Conservation (phyloP, 176 grass and related monocot genomes). For the Zea luxurians region DNA sequence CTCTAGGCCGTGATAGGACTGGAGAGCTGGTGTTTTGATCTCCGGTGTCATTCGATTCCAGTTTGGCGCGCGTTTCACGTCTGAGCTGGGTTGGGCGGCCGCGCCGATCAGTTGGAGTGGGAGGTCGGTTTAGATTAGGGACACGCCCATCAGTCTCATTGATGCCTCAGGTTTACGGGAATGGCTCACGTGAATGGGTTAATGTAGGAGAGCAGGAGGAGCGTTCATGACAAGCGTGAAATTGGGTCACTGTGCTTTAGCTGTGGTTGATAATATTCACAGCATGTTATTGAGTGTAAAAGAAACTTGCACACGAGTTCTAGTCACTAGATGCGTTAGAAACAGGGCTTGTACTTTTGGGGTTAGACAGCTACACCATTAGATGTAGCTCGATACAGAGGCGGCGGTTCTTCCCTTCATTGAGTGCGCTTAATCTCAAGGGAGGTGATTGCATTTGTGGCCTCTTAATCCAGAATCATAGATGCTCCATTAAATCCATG, state of each 20-base stretch:
- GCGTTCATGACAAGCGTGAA: neutral
- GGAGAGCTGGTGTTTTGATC: slow-evolving; percentile 13
- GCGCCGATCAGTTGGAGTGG: slow-evolving; percentile 3
- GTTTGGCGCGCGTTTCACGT: slow-evolving; percentile 22
- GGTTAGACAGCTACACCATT: too few relatives aligned
- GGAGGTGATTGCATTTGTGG: too few relatives aligned
- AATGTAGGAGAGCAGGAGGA: slow-evolving; percentile 5
- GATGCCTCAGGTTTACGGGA: neutral
- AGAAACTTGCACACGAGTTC: too few relatives aligned
- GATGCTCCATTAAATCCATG: too few relatives aligned
- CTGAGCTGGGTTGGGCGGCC: slow-evolving; percentile 29
- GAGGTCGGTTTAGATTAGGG: slow-evolving; percentile 15
- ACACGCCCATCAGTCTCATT: neutral
- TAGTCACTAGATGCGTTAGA: too few relatives aligned
- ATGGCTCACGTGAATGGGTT: slow-evolving; percentile 1
- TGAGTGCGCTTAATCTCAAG: too few relatives aligned
- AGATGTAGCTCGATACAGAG: too few relatives aligned
- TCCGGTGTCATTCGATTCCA: slow-evolving; percentile 20
- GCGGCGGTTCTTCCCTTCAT: too few relatives aligned
- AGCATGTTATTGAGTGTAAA: neutral
- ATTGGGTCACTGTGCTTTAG: slow-evolving; percentile 23
- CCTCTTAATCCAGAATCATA: too few relatives aligned
- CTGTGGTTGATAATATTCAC: slow-evolving; percentile 25
- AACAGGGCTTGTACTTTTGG: too few relatives aligned
- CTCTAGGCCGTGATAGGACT: neutral